Conservation (phyloP, 2,329 filamentous ascomycete species). For the Exophiala alcalophila region DNA sequence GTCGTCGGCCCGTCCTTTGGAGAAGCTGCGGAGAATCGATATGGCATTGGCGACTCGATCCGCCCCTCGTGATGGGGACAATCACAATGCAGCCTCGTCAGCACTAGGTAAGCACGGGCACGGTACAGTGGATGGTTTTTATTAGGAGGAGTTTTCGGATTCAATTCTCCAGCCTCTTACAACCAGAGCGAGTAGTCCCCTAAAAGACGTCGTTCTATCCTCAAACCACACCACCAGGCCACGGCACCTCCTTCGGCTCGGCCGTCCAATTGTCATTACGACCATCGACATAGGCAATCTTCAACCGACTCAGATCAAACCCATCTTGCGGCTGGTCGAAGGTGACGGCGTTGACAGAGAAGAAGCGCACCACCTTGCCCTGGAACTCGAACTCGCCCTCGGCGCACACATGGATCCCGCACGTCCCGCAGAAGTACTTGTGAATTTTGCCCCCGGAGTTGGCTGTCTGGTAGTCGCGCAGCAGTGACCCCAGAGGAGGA, state of each 20-base stretch:
- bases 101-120: too few relatives aligned
- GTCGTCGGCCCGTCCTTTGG: too few relatives aligned
- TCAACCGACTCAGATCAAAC: conserved; percentile 25
- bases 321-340: conserved; percentile 30
- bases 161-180: too few relatives aligned
- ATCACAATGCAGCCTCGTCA: too few relatives aligned
- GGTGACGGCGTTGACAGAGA: conserved; percentile 23
- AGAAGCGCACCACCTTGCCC: conserved; percentile 16
- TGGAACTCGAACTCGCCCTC: conserved; percentile 15
- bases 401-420: conserved; percentile 22
- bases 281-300: conserved; percentile 22
- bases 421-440: conserved; percentile 28
- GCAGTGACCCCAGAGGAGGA: conserved; percentile 14
- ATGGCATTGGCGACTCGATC: too few relatives aligned
- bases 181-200: too few relatives aligned
- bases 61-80: too few relatives aligned
- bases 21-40: too few relatives aligned
- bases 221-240: conserved; percentile 9
- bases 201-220: too few relatives aligned
- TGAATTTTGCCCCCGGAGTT: conserved; percentile 11
- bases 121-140: too few relatives aligned
- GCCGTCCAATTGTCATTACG: conserved; percentile 19
- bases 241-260: conserved; percentile 17
- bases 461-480: conserved; percentile 21
- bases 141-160: too few relatives aligned